A percentile compares a stretch with the other conserved stretches of the same genome.
Conservation (phyloP, 306 rosid species). For the Pachyrhizus erosus region DNA sequence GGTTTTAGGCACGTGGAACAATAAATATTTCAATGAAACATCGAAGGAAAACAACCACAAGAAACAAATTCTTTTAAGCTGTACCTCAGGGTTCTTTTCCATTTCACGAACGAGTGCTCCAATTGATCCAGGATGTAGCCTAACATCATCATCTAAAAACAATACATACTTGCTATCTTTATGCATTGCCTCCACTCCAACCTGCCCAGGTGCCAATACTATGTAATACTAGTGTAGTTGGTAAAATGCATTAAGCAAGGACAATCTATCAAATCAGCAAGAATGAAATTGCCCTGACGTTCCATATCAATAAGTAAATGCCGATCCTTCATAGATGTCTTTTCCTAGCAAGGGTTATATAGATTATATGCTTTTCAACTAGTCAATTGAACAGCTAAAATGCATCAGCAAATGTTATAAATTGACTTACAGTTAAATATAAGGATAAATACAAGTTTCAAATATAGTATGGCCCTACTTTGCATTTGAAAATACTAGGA, state of each 20-base stretch:
- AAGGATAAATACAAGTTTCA: conserved; percentile 7
- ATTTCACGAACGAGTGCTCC: conserved; percentile 86
- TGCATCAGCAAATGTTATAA: neutral
- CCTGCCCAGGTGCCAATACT: conserved; percentile 55
- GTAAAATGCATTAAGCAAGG: conserved; percentile 25
- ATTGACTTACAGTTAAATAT: neutral
- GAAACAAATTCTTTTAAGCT: neutral
- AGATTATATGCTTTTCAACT: conserved; percentile 11
- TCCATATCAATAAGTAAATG: conserved; percentile 25
- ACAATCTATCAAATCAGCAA: conserved; percentile 27
- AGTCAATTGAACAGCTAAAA: conserved; percentile 21
- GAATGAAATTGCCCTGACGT: conserved; percentile 18
- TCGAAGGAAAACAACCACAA: conserved; percentile 11
- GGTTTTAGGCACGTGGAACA: conserved; percentile 15
- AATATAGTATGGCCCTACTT: conserved; percentile 9
- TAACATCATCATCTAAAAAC: conserved; percentile 94
- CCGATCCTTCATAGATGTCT: conserved; percentile 11
- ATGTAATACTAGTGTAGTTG: conserved; percentile 19
- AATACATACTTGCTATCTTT: conserved; percentile 84
- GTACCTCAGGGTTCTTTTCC: conserved; percentile 93
- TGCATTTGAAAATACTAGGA: conserved; percentile 35
- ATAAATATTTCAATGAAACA: conserved; percentile 5
- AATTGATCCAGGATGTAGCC: conserved; percentile 96
- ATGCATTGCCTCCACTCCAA: conserved; percentile 94
- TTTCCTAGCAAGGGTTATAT: neutral